Conservation (phyloP, 163 green algal genomes). For the Scenedesmus sp. region DNA sequence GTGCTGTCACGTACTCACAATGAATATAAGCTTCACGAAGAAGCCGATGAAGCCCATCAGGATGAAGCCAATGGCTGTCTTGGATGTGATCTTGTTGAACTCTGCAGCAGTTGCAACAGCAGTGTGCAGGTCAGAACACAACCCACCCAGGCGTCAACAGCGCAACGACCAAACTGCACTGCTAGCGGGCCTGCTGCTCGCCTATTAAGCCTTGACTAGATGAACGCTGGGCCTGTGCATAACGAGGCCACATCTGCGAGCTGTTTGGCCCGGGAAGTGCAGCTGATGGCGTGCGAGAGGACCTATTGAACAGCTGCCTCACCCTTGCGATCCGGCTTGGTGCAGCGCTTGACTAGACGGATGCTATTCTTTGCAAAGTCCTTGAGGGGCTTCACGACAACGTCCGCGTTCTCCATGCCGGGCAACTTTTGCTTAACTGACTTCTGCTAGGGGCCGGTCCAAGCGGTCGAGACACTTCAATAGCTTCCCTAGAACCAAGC, state of each 20-base stretch:
- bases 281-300: not conserved
- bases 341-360: constrained; percentile 92
- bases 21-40: constrained; percentile 98
- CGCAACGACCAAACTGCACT: not conserved
- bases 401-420: constrained; percentile 76
- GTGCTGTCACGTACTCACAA: constrained; percentile 62
- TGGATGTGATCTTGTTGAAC: constrained; percentile 90
- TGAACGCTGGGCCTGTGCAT: not conserved
- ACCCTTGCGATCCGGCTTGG: constrained; percentile 94
- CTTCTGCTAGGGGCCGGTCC: not conserved
- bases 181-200: not conserved
- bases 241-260: not conserved
- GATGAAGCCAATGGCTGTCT: constrained; percentile 93
- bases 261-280: not conserved
- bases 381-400: constrained; percentile 79
- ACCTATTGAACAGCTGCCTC: not conserved
- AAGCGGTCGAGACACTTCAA: not conserved
- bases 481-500: not conserved
- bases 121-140: not conserved
- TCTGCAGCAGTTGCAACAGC: constrained; percentile 70
- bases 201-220: not conserved
- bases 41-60: constrained; percentile 98
- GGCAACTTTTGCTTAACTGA: constrained; percentile 11
- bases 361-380: constrained; percentile 93
- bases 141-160: not conserved